Percentiles rank a stretch among this genome's conserved stretches.
Evolutionary conservation across 768 basidiomycete genomes (phyloP).

Genomic region (Xerocomus potaroensis): DNA sequence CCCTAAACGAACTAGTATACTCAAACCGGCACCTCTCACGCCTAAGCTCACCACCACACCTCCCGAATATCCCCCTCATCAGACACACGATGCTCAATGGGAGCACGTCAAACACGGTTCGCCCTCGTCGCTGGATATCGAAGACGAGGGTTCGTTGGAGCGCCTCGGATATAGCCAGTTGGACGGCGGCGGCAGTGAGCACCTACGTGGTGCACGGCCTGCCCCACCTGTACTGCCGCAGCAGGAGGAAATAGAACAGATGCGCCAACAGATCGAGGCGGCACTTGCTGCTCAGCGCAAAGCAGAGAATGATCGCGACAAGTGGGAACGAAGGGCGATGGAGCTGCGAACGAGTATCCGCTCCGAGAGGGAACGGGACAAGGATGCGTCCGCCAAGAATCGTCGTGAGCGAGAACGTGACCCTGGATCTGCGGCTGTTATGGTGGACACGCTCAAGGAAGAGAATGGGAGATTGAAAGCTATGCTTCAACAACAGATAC

Average conservation of each 20-base stretch:
- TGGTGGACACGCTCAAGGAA: slow-evolving; percentile 14
- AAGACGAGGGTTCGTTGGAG: slow-evolving; percentile 17
- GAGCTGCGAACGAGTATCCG: slow-evolving; percentile 13
- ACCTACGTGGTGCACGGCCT: not conserved
- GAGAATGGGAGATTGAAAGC: slow-evolving; percentile 24
- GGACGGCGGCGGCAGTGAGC: slow-evolving; percentile 3
- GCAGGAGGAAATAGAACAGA: slow-evolving; percentile 10
- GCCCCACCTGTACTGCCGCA: not conserved
- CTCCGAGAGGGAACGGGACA: slow-evolving; percentile 16
- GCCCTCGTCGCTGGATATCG: slow-evolving; percentile 13
- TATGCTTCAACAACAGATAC: slow-evolving; percentile 14
- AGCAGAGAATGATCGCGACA: slow-evolving; percentile 16
- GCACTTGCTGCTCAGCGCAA: slow-evolving; percentile 12
- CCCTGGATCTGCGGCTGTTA: not conserved
- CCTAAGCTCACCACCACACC: slow-evolving; percentile 20
- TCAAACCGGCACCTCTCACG: slow-evolving; percentile 19
- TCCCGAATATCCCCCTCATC: slow-evolving; percentile 8
- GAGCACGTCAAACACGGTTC: slow-evolving; percentile 18
- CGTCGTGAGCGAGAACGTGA: slow-evolving; percentile 20
- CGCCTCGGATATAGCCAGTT: slow-evolving; percentile 21
- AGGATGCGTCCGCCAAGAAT: slow-evolving; percentile 10
- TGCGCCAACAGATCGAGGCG: slow-evolving; percentile 12
- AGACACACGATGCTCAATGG: slow-evolving; percentile 17
- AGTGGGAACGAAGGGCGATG: slow-evolving; percentile 19
- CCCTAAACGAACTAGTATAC: slow-evolving; percentile 14